Base-by-base conservation (phyloP, 768 basidiomycete species). In the Hypsizygus marmoreus region DNA sequence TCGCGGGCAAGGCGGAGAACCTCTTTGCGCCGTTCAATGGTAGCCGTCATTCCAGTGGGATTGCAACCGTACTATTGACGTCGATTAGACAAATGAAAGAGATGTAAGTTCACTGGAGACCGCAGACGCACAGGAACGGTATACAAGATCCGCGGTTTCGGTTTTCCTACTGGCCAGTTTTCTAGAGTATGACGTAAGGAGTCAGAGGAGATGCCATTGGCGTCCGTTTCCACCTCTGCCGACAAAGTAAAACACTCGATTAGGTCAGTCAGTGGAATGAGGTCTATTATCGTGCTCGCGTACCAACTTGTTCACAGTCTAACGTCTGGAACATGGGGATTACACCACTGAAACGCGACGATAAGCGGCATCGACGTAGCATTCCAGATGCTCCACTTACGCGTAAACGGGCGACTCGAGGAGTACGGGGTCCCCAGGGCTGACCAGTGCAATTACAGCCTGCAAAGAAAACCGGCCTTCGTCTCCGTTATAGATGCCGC, bases 361-460 rank as follows among this genome's bases (percentile, higher is more conserved):
- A 26, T 25, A n/a, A 49, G 36, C 49, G 30, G 40, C 38, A 45
- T 45, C 53, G 41, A 45, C 40, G 49, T 50, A 8, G 33, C 17
- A n/a, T n/a, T n/a, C 33, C 29, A 19, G 19, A 43, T 1, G 14
- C 23, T 28, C 36, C 34, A 65, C 77, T 49, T 55, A 83, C 81
- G 80, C 75, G 57, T 90, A 90, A 36, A 79, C 81, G 2, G 88
- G 88, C 2, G 82, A 76, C 59, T 95, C 92, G 13, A 93, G 73
- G 20, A 95, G 69, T 14, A 92, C 70, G 5, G 81, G 59, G 61
- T 95, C 91, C n/a, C 88, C 90, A 1, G 77, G 79, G 57, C 89
- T 82, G 11, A 90, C 59, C 22, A 94, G 64, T 2, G 84, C 76
- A 49, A 72, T 24, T 57, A 59, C 31, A 60, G 58, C 23, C 66